Conservation (phyloP, 768 basidiomycete species). For the Mycena epipterygia region DNA sequence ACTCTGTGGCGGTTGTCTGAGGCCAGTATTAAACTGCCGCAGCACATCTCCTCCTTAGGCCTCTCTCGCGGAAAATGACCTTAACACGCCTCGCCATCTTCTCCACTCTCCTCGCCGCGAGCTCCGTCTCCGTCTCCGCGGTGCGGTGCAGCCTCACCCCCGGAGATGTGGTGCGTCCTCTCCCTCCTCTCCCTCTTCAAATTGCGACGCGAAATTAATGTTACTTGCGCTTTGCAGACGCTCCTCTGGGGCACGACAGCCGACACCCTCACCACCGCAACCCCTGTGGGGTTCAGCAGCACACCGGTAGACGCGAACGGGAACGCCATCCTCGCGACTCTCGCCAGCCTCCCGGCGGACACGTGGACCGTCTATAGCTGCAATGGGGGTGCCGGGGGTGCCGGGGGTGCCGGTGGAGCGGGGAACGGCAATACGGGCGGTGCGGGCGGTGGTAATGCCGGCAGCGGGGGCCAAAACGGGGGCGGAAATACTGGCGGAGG, state of each 20-base stretch:
- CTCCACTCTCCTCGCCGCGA: neutral
- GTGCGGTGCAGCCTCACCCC: no score
- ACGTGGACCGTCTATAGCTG: constrained; percentile 3
- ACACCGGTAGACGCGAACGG: no score
- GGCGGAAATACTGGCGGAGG: constrained; percentile 1
- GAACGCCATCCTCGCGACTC: no score
- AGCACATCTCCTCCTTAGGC: neutral
- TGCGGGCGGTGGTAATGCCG: neutral
- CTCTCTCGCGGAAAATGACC: neutral
- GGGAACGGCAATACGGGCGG: neutral
- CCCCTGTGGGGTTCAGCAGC: no score
- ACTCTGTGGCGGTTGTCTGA: neutral
- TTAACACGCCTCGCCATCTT: neutral
- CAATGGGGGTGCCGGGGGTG: constrained; percentile 1
- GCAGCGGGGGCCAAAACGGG: neutral
- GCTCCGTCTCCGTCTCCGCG: no score
- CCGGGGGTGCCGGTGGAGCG: neutral
- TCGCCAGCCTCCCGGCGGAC: neutral
- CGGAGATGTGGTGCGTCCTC: no score
- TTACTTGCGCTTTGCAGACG: no score
- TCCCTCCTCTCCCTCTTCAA: no score
- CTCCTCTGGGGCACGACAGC: no score
- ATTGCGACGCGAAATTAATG: no score
- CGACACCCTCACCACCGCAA: no score
- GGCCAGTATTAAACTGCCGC: constrained; percentile 2